These are phyloP conservation scores for Citropsis articulata DNA, from an alignment of 345 rosid genomes.

Conservation along the genomic window DNA sequence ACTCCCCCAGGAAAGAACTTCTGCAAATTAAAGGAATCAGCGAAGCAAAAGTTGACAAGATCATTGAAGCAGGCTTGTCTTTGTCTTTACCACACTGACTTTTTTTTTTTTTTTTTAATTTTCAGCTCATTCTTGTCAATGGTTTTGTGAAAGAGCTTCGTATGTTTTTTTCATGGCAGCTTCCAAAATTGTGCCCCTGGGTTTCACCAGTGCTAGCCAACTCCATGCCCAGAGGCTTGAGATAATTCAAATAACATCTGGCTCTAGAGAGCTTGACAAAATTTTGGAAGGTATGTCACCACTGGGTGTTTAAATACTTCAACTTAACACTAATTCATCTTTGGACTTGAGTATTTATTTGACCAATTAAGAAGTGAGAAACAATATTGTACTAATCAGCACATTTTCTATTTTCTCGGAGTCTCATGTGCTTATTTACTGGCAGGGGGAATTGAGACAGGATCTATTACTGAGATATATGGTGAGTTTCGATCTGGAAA, in stretches of 20 bases:
- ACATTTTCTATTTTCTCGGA: neutral
- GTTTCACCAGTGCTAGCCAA: constrained; percentile 90
- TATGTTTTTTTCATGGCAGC: constrained; percentile 41
- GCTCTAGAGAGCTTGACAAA: constrained; percentile 93
- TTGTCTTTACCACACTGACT: neutral
- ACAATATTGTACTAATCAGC: neutral
- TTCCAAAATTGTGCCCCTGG: constrained; percentile 88
- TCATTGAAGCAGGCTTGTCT: constrained; percentile 81
- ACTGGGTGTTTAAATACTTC: neutral
- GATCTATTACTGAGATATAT: constrained; percentile 92
- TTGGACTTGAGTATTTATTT: neutral
- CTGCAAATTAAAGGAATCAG: constrained; percentile 95
- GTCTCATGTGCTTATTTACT: constrained; percentile 18
- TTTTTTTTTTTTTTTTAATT: neutral
- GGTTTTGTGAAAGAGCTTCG: neutral
- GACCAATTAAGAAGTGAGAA: neutral
- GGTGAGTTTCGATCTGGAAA: constrained; percentile 98
- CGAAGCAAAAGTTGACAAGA: constrained; percentile 94
- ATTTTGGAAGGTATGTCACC: constrained; percentile 68
- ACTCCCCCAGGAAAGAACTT: constrained; percentile 92
- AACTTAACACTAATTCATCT: neutral
- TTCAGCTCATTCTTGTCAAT: neutral
- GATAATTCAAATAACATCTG: constrained; percentile 95
- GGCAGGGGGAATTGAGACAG: constrained; percentile 93
- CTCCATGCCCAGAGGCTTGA: constrained; percentile 91